These are phyloP conservation scores for Sporobolomyces pararoseus DNA, from an alignment of 768 basidiomycete genomes.

Conservation along the genomic window DNA sequence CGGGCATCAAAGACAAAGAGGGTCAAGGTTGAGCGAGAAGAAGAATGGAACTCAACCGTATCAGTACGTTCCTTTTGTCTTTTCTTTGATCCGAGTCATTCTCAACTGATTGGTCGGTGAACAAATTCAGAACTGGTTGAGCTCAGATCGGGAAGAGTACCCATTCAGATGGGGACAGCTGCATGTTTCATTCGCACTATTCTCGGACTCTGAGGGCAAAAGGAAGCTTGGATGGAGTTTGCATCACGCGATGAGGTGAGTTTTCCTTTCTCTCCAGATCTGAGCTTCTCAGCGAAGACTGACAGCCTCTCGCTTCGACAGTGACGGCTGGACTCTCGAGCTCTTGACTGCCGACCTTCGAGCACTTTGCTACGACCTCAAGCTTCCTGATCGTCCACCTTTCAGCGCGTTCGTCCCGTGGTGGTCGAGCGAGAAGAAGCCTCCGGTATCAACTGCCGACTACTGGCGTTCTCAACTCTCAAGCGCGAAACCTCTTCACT, in stretches of 20 bases:
- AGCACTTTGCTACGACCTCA: constrained; percentile 23
- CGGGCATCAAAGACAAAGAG: background rate
- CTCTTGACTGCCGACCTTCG: constrained; percentile 39
- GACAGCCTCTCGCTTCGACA: background rate
- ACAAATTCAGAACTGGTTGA: constrained; percentile 23
- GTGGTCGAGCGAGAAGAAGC: constrained; percentile 18
- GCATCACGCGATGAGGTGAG: constrained; percentile 40
- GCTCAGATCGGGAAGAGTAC: constrained; percentile 11
- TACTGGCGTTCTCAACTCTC: constrained; percentile 36
- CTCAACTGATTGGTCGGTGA: background rate
- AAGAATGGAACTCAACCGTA: constrained; percentile 3
- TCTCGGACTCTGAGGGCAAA: background rate
- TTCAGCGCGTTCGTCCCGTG: constrained; percentile 33
- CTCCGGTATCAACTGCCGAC: constrained; percentile 2
- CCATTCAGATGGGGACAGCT: constrained; percentile 35
- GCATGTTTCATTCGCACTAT: constrained; percentile 30
- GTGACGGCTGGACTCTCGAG: constrained; percentile 43
- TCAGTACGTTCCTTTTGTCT: background rate
- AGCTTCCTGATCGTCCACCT: constrained; percentile 12
- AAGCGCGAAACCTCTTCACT: constrained; percentile 19
- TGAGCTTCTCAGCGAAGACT: too few relatives aligned
- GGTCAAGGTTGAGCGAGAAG: background rate
- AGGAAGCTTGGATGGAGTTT: constrained; percentile 40
- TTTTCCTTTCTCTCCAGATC: too few relatives aligned
- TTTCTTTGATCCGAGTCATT: too few relatives aligned